Base-by-base conservation (phyloP, 139 green algal genomes). In the Gonium pectorale region DNA sequence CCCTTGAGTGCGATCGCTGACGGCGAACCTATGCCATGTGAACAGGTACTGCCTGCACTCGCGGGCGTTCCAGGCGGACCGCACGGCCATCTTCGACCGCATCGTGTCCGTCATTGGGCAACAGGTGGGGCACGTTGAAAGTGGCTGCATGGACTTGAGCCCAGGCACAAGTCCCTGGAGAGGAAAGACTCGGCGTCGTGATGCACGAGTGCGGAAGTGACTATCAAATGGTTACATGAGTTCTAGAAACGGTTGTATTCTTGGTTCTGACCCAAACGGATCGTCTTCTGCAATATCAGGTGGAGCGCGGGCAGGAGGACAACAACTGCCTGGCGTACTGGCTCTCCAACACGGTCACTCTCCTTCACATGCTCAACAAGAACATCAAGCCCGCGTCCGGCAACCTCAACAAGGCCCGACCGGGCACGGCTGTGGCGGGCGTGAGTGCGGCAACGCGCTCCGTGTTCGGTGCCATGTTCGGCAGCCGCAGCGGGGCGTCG, bases 281-380 rank as follows among this genome's bases (percentile, higher is more conserved):
- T n/a, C n/a, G n/a, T n/a, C n/a, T n/a, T n/a, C n/a, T n/a, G n/a
- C n/a, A n/a, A n/a, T n/a, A n/a, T 11, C 94, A 96, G 86, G 96
- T 98, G 73, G 95, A 98, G 90, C 72, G 87, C 49, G 92, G 96
- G 77, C 93, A 97, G 82, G 96, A 98, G 52, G 94, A 98, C 91
- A 98, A 98, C 85, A 91, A 86, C 26, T 90, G 88, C 83, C 92
- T 99, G 11, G 84, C 93, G 49, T 99, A 99, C 93, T 99, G 97
- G 95, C 92, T 99, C 2, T 94, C 92, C 78, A 99, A 99, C 92
- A 99, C 96, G 2, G 94, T 98, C 40, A 97, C 97, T 68, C 95
- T 99, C 83, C 94, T 98, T 44, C 94, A 96, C 89, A 91, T 99
- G 87, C 93, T 99, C 85, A 97, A 99, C 80, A 93, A 94, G 88